Evolutionary conservation across 2,329 filamentous ascomycete genomes (phyloP).

Genomic region (Dactylonectria estremocensis): DNA sequence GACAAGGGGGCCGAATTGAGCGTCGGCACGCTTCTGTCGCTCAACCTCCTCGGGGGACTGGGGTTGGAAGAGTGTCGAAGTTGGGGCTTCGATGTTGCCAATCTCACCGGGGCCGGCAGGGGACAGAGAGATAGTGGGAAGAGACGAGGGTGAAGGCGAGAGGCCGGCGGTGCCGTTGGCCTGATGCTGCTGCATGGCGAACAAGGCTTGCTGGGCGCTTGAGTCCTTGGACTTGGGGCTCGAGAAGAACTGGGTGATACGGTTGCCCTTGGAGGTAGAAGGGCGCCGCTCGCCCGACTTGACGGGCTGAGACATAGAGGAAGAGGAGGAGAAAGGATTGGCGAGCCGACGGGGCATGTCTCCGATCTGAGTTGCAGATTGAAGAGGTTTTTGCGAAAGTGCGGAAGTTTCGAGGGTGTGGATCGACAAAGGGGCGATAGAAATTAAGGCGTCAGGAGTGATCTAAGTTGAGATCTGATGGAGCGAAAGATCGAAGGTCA

Average conservation of each 20-base stretch:
- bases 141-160: conserved; percentile 79
- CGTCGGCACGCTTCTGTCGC: conserved; percentile 82
- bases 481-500: conserved; percentile 27
- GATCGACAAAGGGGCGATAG: neutral
- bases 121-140: conserved; percentile 93
- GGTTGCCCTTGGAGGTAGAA: conserved; percentile 79
- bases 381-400: conserved; percentile 1
- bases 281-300: conserved; percentile 70
- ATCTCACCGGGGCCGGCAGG: conserved; percentile 84
- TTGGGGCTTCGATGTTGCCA: conserved; percentile 79
- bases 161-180: conserved; percentile 69
- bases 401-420: conserved; percentile 9
- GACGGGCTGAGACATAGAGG: conserved; percentile 64
- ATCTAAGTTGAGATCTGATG: conserved; percentile 25
- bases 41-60: conserved; percentile 87
- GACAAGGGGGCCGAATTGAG: conserved; percentile 91
- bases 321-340: conserved; percentile 70
- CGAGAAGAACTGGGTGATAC: conserved; percentile 86
- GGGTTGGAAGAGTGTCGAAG: conserved; percentile 87
- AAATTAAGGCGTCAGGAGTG: neutral
- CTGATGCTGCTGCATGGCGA: conserved; percentile 74
- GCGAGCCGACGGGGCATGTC: conserved; percentile 73
- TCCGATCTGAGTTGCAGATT: conserved; percentile 47
- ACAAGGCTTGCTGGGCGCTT: conserved; percentile 77
- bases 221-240: conserved; percentile 82